Conservation (phyloP, 176 grass and related monocot genomes). For the Cenchrus purpureus region DNA sequence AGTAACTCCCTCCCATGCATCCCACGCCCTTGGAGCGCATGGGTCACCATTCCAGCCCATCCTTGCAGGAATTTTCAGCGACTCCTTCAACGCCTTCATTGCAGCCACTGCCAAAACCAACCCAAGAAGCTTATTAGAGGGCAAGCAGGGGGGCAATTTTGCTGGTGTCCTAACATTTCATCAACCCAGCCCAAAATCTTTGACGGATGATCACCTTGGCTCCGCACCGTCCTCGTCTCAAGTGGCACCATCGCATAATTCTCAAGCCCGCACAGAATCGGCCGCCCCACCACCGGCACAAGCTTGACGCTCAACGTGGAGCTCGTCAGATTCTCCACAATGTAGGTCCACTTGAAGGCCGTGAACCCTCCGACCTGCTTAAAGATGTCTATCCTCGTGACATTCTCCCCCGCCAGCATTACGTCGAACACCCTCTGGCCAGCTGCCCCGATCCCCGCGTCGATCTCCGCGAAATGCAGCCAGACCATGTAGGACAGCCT, state of each 20-base stretch:
- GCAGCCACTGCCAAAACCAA: conserved; percentile 65
- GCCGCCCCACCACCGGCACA: conserved; percentile 74
- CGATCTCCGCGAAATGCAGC: conserved; percentile 96
- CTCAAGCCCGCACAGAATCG: conserved; percentile 89
- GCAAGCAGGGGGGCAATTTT: background rate
- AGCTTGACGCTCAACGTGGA: conserved; percentile 65
- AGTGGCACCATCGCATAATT: conserved; percentile 96
- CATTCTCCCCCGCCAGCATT: conserved; percentile 61
- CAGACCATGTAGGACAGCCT: conserved; percentile 92
- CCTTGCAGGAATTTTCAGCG: conserved; percentile 84
- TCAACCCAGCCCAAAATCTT: background rate
- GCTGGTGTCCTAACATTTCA: background rate
- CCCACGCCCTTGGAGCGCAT: conserved; percentile 83
- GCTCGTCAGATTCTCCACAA: conserved; percentile 74
- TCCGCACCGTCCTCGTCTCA: conserved; percentile 62
- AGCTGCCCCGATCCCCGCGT: conserved; percentile 49
- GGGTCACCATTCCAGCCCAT: conserved; percentile 99
- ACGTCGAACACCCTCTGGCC: conserved; percentile 93
- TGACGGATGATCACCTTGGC: conserved; percentile 59
- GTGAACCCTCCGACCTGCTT: conserved; percentile 92
- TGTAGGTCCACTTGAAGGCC: conserved; percentile 89
- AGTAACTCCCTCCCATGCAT: conserved; percentile 98
- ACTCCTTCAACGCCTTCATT: conserved; percentile 87
- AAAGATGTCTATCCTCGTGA: conserved; percentile 86
- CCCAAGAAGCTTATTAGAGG: conserved; percentile 12